Evolutionary conservation across 2,329 filamentous ascomycete species (phyloP), one percentile per base, ranked within the genome.

Genomic region (Microascus cirrosus): DNA sequence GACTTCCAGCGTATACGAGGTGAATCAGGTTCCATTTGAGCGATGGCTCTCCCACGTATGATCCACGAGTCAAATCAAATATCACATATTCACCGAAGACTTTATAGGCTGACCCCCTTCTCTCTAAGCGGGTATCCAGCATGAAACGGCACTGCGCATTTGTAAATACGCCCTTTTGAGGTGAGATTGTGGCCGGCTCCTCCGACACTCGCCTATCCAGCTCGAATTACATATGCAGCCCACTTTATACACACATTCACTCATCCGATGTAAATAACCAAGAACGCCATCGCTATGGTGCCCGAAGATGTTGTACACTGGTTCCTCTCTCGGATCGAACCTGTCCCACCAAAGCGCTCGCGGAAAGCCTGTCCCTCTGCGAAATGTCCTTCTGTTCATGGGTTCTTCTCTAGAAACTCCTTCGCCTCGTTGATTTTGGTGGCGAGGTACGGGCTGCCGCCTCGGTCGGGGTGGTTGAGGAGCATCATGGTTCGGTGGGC

Each of bases 401-500:
- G 60, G 57, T 75, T 77, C 73, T 96, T 96, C 70, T 99, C 94
- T 64, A 99, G 71, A 62, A 97, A 83, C 71, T 97, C 93, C 74
- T 99, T 99, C 45, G 94, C 94, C 73, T 99, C 94, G 74, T 99
- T 99, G 70, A 99, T 88, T 74, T 99, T 99, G 57, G 92, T 96
- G 15, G 94, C 94, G 52, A 99, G 77, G 70, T 97, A 99, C 8
- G 94, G 94, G 69, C 91, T 96, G 45, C 94, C 94, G 63, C 94
- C 94, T 69, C 94, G 88, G 79, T 99, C 94, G 62, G 94, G 94
- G 73, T 99, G 94, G 79, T 99, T 99, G 63, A 96, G 79, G 59
- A 99, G 84, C 93, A 99, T 99, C 64, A 97, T 84, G 58, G 86
- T 90, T 62, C 94, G 87, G 74, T 99, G 94, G 65, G 92, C 90